Base-by-base conservation (phyloP, 805 yeast species). In the Wickerhamomyces subpelliculosus region DNA sequence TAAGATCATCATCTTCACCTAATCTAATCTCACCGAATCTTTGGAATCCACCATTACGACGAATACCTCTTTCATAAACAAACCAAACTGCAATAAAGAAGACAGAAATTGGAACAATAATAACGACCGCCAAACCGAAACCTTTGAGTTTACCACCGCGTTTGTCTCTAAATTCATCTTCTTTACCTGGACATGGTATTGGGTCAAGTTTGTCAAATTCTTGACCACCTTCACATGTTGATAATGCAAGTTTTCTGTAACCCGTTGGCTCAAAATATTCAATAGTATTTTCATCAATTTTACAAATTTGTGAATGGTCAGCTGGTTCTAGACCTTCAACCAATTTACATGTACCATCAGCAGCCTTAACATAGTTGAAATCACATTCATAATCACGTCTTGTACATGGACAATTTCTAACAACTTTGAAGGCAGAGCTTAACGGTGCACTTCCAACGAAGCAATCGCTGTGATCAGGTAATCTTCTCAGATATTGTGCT, bases 311-410 rank as follows among this genome's bases (percentile, higher is more conserved):
- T 17, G 71, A 62, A 34, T 78, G 75, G 54, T 85, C 85, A 17
- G 73, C 68, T 8, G 94, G 85, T 9, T 68, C 53, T 29, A 76
- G 62, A 0, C 96, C 97, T 9, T 66, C 62, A 11, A 87, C 84
- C 31, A 88, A 69, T 55, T 80, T 78, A 65, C 98, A 93, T 0
- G 94, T 82, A 17, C 95, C 95, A 57, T 88, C 96, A 0, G 51
- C 46, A 25, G 77, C 78, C 43, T 80, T 72, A 38, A 61, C 75
- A 59, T 68, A 89, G 60, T 89, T 89, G 64, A 78, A 87, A 58
- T 93, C 98, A 72, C 99, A 93, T 61, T 93, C 99, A 54, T 68
- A 93, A 54, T 90, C 99, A 35, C 73, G 72, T 60, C 96, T 73
- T 0, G 90, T 72, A 63, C 99, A 93, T 1, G 80, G 54, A 61